Evolutionary conservation across 805 yeast genomes (phyloP).

Genomic region (Candida krabiensis): DNA sequence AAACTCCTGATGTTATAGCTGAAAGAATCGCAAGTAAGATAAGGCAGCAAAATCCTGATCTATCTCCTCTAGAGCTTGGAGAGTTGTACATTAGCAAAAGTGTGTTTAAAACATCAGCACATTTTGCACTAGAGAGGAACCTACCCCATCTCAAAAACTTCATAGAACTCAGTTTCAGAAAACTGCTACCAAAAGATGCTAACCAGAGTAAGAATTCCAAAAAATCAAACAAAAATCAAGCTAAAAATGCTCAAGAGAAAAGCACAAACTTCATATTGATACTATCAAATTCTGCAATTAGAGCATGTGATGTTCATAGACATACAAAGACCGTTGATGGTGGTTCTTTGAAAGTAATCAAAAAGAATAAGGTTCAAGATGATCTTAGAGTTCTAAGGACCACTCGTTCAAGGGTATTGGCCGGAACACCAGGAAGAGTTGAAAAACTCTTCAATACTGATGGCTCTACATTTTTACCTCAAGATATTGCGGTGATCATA

Average conservation of each 20-base stretch:
- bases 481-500: constrained; percentile 53
- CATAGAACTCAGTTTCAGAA: constrained; percentile 48
- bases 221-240: constrained; percentile 27
- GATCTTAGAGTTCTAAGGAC: constrained; percentile 51
- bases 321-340: constrained; percentile 46
- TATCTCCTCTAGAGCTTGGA: constrained; percentile 72
- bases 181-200: constrained; percentile 39
- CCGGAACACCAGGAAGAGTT: constrained; percentile 65
- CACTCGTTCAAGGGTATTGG: constrained; percentile 50
- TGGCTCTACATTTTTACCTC: constrained; percentile 38
- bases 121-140: constrained; percentile 51
- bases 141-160: constrained; percentile 58
- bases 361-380: constrained; percentile 68
- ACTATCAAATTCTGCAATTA: constrained; percentile 72
- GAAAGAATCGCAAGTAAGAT: constrained; percentile 66
- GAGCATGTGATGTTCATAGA: constrained; percentile 85
- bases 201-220: constrained; percentile 30
- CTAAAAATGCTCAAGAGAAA: constrained; percentile 18
- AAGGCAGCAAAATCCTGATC: constrained; percentile 59
- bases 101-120: constrained; percentile 62
- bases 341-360: constrained; percentile 67
- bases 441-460: constrained; percentile 46
- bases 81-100: constrained; percentile 58
- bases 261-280: constrained; percentile 48
- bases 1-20: constrained; percentile 59